These are phyloP conservation scores for Elongisporangium undulatum DNA, from an alignment of 352 stramenopile species.

Conservation along the genomic window DNA sequence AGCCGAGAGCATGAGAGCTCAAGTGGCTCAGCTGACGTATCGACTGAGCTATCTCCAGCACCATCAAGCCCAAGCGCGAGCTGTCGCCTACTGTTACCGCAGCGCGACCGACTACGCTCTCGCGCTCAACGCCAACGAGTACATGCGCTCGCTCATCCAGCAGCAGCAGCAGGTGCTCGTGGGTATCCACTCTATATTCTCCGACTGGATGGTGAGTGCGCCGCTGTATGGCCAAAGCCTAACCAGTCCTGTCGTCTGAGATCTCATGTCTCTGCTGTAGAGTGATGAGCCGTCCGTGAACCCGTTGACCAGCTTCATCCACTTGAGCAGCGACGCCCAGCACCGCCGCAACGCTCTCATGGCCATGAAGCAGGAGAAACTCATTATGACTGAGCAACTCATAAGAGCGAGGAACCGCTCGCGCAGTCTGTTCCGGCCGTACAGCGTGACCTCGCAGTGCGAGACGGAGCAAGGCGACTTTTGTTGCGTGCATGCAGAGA, in stretches of 20 bases:
- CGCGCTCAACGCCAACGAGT: background rate
- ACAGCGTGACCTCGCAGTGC: conserved; percentile 18
- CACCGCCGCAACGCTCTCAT: conserved; percentile 28
- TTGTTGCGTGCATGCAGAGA: conserved; percentile 6
- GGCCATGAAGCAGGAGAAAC: conserved; percentile 29
- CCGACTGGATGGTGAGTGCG: background rate
- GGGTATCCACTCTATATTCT: background rate
- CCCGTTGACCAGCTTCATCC: conserved; percentile 38
- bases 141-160: background rate
- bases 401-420: conserved; percentile 23
- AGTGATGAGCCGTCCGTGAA: conserved; percentile 1
- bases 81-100: too few relatives aligned
- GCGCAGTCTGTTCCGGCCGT: conserved; percentile 29
- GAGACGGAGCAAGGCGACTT: conserved; percentile 33
- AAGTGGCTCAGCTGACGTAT: background rate
- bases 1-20: background rate
- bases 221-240: too few relatives aligned
- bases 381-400: conserved; percentile 29
- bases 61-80: background rate
- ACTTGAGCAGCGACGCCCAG: conserved; percentile 21
- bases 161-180: background rate
- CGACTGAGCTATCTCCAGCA: background rate
- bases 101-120: background rate
- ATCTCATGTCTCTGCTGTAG: too few relatives aligned
- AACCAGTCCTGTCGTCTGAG: too few relatives aligned